Percentiles rank a stretch among this genome's conserved stretches.
Evolutionary conservation across 495 filamentous ascomycete species (phyloP).

Genomic region (Tuber microsphaerosporum): DNA sequence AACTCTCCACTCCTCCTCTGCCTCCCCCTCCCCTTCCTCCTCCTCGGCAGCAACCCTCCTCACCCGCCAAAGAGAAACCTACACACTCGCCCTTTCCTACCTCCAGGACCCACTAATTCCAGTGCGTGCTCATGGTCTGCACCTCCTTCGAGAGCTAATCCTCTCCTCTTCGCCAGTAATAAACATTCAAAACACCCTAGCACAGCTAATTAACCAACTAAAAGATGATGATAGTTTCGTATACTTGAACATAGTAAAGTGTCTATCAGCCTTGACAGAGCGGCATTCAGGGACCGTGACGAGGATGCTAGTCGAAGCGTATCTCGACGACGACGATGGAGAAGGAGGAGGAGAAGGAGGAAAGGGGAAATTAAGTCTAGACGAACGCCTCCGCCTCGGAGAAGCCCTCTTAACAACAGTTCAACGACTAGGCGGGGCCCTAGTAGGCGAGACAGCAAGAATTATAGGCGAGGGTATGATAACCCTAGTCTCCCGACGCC

Average conservation of each 20-base stretch:
- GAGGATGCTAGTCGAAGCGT: constrained; percentile 61
- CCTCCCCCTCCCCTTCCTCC: neutral
- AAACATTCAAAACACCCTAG: constrained; percentile 61
- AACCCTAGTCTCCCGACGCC: constrained; percentile 59
- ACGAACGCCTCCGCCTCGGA: constrained; percentile 63
- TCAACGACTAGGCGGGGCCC: constrained; percentile 57
- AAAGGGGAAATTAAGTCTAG: constrained; percentile 44
- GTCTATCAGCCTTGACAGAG: constrained; percentile 59
- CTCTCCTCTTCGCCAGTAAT: constrained; percentile 56
- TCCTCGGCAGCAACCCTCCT: constrained; percentile 2
- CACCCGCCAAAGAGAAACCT: constrained; percentile 47
- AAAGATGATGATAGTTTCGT: constrained; percentile 68
- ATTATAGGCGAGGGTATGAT: constrained; percentile 57
- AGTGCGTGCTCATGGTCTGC: constrained; percentile 69
- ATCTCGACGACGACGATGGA: constrained; percentile 57
- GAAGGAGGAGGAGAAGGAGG: neutral
- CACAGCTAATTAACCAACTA: constrained; percentile 60
- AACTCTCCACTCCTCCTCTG: constrained; percentile 21
- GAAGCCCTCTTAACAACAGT: constrained; percentile 65
- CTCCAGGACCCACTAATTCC: constrained; percentile 70
- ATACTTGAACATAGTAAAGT: constrained; percentile 62
- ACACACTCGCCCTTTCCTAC: constrained; percentile 64
- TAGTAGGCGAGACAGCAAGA: constrained; percentile 53
- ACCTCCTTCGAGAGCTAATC: constrained; percentile 60
- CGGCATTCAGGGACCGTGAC: constrained; percentile 60